These are phyloP conservation scores for Candida hispaniensis DNA, from an alignment of 805 yeast genomes.

Conservation along the genomic window DNA sequence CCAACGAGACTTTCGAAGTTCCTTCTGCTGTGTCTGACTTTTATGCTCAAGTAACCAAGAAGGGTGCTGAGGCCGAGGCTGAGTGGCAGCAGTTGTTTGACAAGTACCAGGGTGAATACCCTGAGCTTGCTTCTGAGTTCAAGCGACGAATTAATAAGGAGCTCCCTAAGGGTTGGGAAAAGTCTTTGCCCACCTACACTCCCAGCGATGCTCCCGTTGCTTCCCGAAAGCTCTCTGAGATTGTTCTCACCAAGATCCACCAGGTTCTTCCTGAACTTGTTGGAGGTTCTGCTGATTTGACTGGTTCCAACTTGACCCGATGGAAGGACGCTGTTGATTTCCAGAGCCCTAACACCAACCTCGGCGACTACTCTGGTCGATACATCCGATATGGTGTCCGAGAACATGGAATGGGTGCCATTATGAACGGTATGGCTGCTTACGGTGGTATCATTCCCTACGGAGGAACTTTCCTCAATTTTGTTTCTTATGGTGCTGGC, in stretches of 20 bases:
- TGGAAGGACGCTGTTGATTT: slow-evolving; percentile 29
- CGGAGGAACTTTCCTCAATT: slow-evolving; percentile 98
- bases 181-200: slow-evolving; percentile 66
- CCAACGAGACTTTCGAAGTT: slow-evolving; percentile 21
- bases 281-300: slow-evolving; percentile 33
- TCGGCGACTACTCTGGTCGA: slow-evolving; percentile 32
- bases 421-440: slow-evolving; percentile 69
- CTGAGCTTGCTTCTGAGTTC: slow-evolving; percentile 27
- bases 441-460: slow-evolving; percentile 68
- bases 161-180: slow-evolving; percentile 68
- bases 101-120: slow-evolving; percentile 24
- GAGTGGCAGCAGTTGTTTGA: slow-evolving; percentile 26
- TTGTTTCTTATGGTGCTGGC: slow-evolving; percentile 49
- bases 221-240: slow-evolving; percentile 27
- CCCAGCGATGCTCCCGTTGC: slow-evolving; percentile 50
- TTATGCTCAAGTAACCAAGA: slow-evolving; percentile 23
- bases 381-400: slow-evolving; percentile 95
- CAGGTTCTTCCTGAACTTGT: slow-evolving; percentile 25
- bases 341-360: slow-evolving; percentile 59
- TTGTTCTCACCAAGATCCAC: slow-evolving; percentile 28
- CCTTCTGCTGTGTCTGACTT: slow-evolving; percentile 28
- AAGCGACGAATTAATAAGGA: slow-evolving; percentile 26
- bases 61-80: slow-evolving; percentile 23
- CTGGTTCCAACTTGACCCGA: slow-evolving; percentile 24
- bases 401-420: slow-evolving; percentile 98